Base-by-base conservation (phyloP, 805 yeast genomes). In the Tetrapisispora taiwanensis region DNA sequence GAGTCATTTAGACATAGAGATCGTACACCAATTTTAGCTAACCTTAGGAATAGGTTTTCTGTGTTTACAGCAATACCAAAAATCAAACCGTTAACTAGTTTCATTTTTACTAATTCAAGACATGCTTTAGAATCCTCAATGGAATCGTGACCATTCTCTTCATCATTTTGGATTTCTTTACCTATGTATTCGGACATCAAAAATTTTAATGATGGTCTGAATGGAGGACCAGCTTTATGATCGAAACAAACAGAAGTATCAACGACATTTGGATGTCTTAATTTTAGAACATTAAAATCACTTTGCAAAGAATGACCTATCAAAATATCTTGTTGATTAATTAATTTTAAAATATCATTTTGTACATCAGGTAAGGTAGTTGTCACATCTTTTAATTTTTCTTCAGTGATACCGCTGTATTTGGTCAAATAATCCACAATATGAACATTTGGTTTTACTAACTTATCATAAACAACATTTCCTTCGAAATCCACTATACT, bases 251-350 rank as follows among this genome's bases (percentile, higher is more conserved):
- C 52, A 0, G 96, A 71, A 0, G 97, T 90, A 62, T 90, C 98
- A 13, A 90, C 76, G 22, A 89, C 71, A 14, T 65, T 69, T 1
- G 84, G 81, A 59, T 90, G 97, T 39, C 79, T 71, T 14, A 92
- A 53, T 52, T 74, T 73, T 57, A 92, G 62, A 3, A 79, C 95
- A 10, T 72, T 69, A 40, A 90, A 68, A 61, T 90, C 98, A 19
- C 82, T 79, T 49, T 89, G 90, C 27, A 90, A 67, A 0, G 97
- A 90, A 60, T 90, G 98, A 1, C 98, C 97, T 42, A 90, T 74
- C 19, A 90, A 57, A 13, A 80, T 70, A 58, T 88, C 97, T 15
- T 68, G 64, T 7, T 75, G 65, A n/a, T 71, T 64, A 3, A 90
- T 66, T 1, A 73, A 52, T 2, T 57, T 50, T 2, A 75, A 41